phyloP scores from a whole-genome alignment of 2,329 filamentous ascomycete genomes.

The Phaeoacremonium minimum region DNA sequence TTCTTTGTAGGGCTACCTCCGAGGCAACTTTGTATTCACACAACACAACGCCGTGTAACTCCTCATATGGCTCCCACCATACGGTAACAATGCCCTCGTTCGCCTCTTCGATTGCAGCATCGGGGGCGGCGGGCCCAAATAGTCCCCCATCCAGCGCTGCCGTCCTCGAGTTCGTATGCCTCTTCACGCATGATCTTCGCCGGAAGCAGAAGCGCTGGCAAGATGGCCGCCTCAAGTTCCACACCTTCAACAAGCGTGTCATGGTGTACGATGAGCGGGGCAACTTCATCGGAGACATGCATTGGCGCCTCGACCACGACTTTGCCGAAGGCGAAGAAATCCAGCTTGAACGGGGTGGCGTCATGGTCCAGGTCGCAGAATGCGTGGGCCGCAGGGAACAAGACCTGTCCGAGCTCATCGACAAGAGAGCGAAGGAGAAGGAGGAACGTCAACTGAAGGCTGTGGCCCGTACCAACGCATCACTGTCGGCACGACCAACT shows the following conservation, averaged over 20 bases:
- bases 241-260: conserved; percentile 84
- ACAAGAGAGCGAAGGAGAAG: conserved; percentile 60
- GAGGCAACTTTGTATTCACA: no score
- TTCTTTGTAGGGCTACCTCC: no score
- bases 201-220: conserved; percentile 92
- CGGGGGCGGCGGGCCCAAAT: conserved; percentile 3
- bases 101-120: conserved; percentile 9
- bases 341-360: conserved; percentile 67
- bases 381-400: conserved; percentile 69
- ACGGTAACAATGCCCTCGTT: conserved; percentile 12
- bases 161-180: conserved; percentile 78
- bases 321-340: conserved; percentile 80
- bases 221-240: conserved; percentile 82
- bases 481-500: conserved; percentile 16
- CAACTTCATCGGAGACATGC: conserved; percentile 78
- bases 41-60: no score
- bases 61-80: not conserved
- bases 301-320: conserved; percentile 68
- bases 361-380: conserved; percentile 78
- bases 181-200: conserved; percentile 81
- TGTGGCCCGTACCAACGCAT: conserved; percentile 27
- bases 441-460: conserved; percentile 41
- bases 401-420: conserved; percentile 71
- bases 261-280: conserved; percentile 85
- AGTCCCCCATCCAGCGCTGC: conserved; percentile 59